A percentile compares a stretch with the other conserved stretches of the same genome.
These are phyloP conservation scores for Apiospora arundinis DNA, from an alignment of 2,329 filamentous ascomycete species.

Conservation along the genomic window DNA sequence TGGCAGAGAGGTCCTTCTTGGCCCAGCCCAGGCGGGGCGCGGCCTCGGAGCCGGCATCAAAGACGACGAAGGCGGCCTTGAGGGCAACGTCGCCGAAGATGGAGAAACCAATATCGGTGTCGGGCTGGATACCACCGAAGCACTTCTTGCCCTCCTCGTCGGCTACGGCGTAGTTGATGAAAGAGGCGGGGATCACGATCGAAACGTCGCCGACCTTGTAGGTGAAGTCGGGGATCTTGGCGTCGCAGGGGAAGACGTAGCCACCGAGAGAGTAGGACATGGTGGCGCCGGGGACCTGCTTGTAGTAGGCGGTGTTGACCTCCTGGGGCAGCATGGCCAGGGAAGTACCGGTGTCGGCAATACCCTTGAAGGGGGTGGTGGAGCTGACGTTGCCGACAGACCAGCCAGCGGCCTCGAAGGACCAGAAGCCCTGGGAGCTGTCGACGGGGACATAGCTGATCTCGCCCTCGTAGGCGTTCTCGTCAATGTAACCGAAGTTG, in stretches of 20 bases:
- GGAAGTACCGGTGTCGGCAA: slow-evolving; percentile 71
- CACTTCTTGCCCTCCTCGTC: slow-evolving; percentile 54
- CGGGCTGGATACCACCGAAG: slow-evolving; percentile 63
- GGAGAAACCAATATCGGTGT: slow-evolving; percentile 27
- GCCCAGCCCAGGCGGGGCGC: slow-evolving; percentile 17
- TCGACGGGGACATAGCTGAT: slow-evolving; percentile 64
- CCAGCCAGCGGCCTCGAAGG: slow-evolving; percentile 64
- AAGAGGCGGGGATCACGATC: slow-evolving; percentile 55
- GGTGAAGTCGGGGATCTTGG: slow-evolving; percentile 51
- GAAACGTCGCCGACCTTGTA: slow-evolving; percentile 41
- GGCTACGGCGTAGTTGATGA: slow-evolving; percentile 56
- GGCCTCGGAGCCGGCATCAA: slow-evolving; percentile 9
- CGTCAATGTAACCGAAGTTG: slow-evolving; percentile 57
- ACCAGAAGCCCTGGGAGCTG: slow-evolving; percentile 66
- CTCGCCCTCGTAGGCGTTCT: slow-evolving; percentile 60
- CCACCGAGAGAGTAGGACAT: slow-evolving; percentile 52
- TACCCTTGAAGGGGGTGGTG: slow-evolving; percentile 28
- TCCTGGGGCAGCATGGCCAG: slow-evolving; percentile 62
- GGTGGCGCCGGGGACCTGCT: slow-evolving; percentile 57
- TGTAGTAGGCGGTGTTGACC: slow-evolving; percentile 64
- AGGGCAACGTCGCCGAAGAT: slow-evolving; percentile 28
- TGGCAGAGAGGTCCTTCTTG: slow-evolving; percentile 4
- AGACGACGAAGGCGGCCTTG: slow-evolving; percentile 28
- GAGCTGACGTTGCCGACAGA: slow-evolving; percentile 48
- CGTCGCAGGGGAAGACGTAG: slow-evolving; percentile 61